phyloP scores from a whole-genome alignment of 148 eudicot genomes.

The Camellia sinensis region DNA sequence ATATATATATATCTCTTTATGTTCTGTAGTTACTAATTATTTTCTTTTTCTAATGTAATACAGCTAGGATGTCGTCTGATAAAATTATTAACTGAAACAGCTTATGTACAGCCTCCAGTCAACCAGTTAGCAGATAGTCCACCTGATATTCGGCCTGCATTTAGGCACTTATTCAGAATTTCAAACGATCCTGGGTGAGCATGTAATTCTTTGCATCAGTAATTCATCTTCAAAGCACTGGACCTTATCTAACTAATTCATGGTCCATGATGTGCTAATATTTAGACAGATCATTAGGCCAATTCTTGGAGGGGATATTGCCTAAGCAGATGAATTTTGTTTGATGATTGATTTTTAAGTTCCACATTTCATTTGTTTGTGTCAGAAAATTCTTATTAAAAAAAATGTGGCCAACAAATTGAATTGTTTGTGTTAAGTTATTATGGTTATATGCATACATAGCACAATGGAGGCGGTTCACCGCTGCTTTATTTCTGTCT shows the following conservation, averaged over 20 bases:
- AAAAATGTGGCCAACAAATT: neutral
- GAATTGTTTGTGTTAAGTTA: neutral
- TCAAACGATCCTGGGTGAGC: conserved; percentile 62
- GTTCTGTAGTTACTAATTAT: conserved; percentile 10
- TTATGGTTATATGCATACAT: conserved; percentile 9
- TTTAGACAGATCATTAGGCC: neutral
- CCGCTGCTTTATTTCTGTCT: neutral
- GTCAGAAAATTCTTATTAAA: no score
- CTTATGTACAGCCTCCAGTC: conserved; percentile 70
- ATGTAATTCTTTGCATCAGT: conserved; percentile 17
- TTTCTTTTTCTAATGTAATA: conserved; percentile 27
- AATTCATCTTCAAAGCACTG: conserved; percentile 17
- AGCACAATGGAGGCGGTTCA: no score
- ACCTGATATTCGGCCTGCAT: conserved; percentile 89
- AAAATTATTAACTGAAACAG: conserved; percentile 73
- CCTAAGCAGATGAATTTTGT: neutral
- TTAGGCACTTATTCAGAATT: conserved; percentile 61
- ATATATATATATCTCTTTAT: neutral
- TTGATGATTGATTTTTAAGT: neutral
- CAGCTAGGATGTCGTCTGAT: conserved; percentile 88
- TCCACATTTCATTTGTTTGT: neutral
- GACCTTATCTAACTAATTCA: neutral
- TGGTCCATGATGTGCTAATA: conserved; percentile 11
- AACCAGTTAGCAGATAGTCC: conserved; percentile 63
- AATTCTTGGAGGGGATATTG: neutral